These are phyloP conservation scores for Euclidium syriacum DNA, from an alignment of 345 rosid genomes.

Conservation along the genomic window DNA sequence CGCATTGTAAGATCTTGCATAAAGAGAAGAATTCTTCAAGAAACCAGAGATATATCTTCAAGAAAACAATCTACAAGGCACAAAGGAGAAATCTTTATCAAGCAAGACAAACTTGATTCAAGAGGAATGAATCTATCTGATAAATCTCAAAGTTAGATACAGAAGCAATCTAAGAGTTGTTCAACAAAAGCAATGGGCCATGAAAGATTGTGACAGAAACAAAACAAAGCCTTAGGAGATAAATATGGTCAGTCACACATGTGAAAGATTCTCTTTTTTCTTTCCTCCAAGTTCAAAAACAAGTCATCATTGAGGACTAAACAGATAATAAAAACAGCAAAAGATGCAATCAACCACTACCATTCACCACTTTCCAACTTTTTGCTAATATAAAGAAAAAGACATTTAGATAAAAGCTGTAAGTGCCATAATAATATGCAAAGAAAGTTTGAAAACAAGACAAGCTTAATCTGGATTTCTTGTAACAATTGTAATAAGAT, in stretches of 20 bases:
- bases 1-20: conserved; percentile 43
- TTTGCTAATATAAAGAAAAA: conserved; percentile 20
- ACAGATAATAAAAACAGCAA: conserved; percentile 26
- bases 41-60: conserved; percentile 27
- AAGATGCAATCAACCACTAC: conserved; percentile 31
- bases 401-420: conserved; percentile 14
- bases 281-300: not conserved
- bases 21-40: conserved; percentile 13
- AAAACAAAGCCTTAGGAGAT: not conserved
- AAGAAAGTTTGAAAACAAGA: not conserved
- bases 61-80: conserved; percentile 11
- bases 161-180: conserved; percentile 30
- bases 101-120: conserved; percentile 12
- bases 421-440: conserved; percentile 5
- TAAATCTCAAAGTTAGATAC: not conserved
- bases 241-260: conserved; percentile 21
- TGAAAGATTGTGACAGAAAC: conserved; percentile 25
- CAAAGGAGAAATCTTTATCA: not conserved
- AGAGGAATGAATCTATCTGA: not conserved
- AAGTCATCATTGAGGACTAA: conserved; percentile 25
- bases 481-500: not conserved
- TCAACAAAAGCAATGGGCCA: conserved; percentile 31
- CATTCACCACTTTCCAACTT: conserved; percentile 22
- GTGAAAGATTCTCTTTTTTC: conserved; percentile 19
- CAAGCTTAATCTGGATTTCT: not conserved